Percentiles rank a stretch among this genome's conserved stretches.
phyloP scores from a whole-genome alignment of 1,284 basidiomycete genomes.

The Puccinia hordei region DNA sequence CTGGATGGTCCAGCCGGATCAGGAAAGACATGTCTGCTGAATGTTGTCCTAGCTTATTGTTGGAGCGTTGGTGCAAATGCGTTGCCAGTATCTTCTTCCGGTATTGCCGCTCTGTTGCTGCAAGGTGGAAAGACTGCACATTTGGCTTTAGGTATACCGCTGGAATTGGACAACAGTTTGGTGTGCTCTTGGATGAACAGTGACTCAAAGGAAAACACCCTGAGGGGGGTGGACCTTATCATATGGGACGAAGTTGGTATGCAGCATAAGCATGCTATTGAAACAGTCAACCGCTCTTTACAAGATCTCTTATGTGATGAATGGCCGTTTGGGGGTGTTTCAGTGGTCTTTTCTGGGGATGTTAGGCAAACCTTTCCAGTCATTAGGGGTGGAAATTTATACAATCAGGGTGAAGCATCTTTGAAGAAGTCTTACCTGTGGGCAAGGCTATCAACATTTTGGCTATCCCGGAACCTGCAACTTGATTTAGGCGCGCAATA shows the following conservation, averaged over 20 bases:
- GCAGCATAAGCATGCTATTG: neutral
- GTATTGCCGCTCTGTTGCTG: neutral
- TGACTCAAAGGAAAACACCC: neutral
- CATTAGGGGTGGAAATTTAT: neutral
- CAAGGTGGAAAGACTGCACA: neutral
- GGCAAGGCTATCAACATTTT: neutral
- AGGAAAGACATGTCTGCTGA: slow-evolving; percentile 20
- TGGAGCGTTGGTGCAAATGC: neutral
- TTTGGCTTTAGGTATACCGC: neutral
- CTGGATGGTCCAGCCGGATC: neutral
- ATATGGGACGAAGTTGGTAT: slow-evolving; percentile 39
- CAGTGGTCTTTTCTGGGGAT: slow-evolving; percentile 9
- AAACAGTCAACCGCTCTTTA: neutral
- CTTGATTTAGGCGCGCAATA: too few relatives aligned
- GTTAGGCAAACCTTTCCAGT: slow-evolving; percentile 20
- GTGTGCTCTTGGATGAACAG: too few relatives aligned
- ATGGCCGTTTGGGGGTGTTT: neutral
- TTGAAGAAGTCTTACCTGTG: neutral
- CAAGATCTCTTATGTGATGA: neutral
- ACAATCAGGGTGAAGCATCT: neutral
- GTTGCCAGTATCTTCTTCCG: neutral
- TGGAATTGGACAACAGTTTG: too few relatives aligned
- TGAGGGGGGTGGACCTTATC: neutral
- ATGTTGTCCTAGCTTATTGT: neutral
- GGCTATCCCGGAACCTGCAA: too few relatives aligned